Percentiles rank a stretch among this genome's conserved stretches.
These are phyloP conservation scores for Sutorius australiensis DNA, from an alignment of 768 basidiomycete genomes.

Conservation along the genomic window DNA sequence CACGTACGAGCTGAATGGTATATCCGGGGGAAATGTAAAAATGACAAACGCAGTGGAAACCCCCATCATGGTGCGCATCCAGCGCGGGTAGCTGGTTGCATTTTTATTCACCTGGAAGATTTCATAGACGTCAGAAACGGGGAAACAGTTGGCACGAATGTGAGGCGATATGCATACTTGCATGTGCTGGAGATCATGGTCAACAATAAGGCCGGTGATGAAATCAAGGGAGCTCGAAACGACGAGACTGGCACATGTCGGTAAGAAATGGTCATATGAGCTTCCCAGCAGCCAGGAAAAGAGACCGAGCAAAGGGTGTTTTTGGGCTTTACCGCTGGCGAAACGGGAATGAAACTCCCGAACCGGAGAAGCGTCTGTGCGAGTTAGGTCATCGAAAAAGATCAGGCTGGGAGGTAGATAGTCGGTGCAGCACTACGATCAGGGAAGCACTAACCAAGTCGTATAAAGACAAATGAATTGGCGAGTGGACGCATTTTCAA, in stretches of 20 bases:
- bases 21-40: constrained; percentile 6
- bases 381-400: constrained; percentile 6
- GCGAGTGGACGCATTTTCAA: background rate
- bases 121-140: background rate
- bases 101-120: background rate
- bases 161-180: background rate
- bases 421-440: background rate
- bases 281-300: background rate
- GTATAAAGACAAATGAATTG: constrained; percentile 6
- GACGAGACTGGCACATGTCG: constrained; percentile 1
- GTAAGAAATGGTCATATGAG: constrained; percentile 4
- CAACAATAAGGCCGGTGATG: background rate
- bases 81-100: constrained; percentile 3
- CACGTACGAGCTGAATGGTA: constrained; percentile 1
- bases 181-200: background rate
- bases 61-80: constrained; percentile 5
- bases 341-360: constrained; percentile 5
- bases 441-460: background rate
- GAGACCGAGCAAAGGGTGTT: constrained; percentile 3
- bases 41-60: constrained; percentile 1
- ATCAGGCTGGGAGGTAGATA: background rate
- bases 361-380: background rate
- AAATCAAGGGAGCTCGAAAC: constrained; percentile 5
- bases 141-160: background rate
- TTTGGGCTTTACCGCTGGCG: background rate